Percentiles rank a stretch among this genome's conserved stretches.
phyloP scores from a whole-genome alignment of 768 basidiomycete species.

The Pulveroboletus sp. region DNA sequence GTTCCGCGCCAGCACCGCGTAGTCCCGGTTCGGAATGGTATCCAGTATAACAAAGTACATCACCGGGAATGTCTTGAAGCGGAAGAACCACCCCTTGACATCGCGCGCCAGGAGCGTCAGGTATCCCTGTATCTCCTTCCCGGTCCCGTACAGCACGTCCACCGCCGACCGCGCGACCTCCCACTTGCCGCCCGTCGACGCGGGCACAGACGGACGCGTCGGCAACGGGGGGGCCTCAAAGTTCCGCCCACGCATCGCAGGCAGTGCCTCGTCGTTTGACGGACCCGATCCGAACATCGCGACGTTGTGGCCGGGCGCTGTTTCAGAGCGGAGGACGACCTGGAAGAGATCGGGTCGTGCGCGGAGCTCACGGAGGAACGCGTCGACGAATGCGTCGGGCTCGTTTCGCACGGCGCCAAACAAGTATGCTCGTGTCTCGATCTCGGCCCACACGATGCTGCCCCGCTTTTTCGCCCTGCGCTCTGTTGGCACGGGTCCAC shows the following conservation, averaged over 20 bases:
- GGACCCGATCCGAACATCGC: conserved; percentile 24
- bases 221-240: conserved; percentile 23
- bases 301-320: conserved; percentile 18
- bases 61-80: conserved; percentile 29
- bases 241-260: conserved; percentile 7
- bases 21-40: conserved; percentile 2
- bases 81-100: conserved; percentile 22
- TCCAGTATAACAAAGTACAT: conserved; percentile 30
- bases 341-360: conserved; percentile 30
- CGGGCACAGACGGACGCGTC: not conserved
- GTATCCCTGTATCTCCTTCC: conserved; percentile 2
- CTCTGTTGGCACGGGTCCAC: conserved; percentile 2
- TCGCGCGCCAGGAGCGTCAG: not conserved
- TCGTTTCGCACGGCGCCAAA: conserved; percentile 32
- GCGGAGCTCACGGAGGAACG: conserved; percentile 29
- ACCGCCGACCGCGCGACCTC: conserved; percentile 6
- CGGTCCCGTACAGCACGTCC: conserved; percentile 21
- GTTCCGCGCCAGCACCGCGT: not conserved
- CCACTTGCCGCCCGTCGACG: conserved; percentile 10
- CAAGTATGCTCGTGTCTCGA: conserved; percentile 22
- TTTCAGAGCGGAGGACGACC: conserved; percentile 28
- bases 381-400: conserved; percentile 19
- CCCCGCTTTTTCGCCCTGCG: conserved; percentile 10
- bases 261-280: conserved; percentile 3
- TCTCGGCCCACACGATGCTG: conserved; percentile 21